A percentile compares a stretch with the other conserved stretches of the same genome.
These are phyloP conservation scores for Pleurotus giganteus DNA, from an alignment of 768 basidiomycete species.

Conservation along the genomic window DNA sequence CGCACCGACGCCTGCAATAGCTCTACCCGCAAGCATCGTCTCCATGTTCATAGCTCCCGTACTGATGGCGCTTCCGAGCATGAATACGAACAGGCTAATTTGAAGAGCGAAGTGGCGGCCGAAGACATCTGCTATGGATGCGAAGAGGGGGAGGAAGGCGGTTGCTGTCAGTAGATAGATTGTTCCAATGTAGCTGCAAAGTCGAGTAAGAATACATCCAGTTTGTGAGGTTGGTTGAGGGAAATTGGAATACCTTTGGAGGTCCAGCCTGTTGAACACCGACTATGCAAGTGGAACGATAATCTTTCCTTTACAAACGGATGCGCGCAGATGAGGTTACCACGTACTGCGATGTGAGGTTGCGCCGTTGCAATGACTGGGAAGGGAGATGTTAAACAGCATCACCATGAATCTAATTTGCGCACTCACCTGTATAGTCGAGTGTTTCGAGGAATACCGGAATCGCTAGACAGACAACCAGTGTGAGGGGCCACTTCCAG, in stretches of 20 bases:
- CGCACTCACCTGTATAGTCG: constrained; percentile 10
- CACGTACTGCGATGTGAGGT: constrained; percentile 46
- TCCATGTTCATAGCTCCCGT: constrained; percentile 45
- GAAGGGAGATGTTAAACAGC: neutral
- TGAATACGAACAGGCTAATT: constrained; percentile 40
- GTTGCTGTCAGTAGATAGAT: constrained; percentile 49
- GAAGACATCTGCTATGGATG: constrained; percentile 47
- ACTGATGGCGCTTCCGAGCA: too few relatives aligned
- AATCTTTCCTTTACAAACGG: neutral
- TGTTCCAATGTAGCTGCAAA: constrained; percentile 48
- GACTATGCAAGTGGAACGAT: constrained; percentile 7
- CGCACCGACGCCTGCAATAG: constrained; percentile 45
- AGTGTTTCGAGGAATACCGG: constrained; percentile 38
- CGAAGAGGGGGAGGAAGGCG: constrained; percentile 51
- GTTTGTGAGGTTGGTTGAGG: too few relatives aligned
- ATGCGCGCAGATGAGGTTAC: neutral
- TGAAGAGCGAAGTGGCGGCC: constrained; percentile 48
- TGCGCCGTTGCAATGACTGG: constrained; percentile 53
- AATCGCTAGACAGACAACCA: constrained; percentile 33
- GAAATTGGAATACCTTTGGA: constrained; percentile 6
- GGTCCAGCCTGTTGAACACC: constrained; percentile 9
- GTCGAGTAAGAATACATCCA: too few relatives aligned
- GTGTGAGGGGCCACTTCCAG: constrained; percentile 13
- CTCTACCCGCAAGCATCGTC: constrained; percentile 44
- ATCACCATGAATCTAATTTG: neutral